Conservation (phyloP, 305 asterid genomes). For the Rubia tinctorum region DNA sequence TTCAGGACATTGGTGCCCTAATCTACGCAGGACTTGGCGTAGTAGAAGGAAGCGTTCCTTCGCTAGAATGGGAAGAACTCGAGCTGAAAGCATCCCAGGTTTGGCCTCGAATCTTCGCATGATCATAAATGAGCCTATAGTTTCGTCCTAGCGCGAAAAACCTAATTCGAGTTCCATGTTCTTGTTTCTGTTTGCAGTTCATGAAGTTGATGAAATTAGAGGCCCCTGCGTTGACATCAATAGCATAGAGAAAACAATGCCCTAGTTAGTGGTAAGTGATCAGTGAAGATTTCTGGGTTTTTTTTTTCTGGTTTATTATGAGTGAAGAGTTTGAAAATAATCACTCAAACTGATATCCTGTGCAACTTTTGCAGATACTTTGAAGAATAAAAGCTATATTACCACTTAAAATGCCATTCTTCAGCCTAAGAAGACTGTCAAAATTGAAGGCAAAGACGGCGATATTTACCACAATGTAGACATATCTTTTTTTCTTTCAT, state of each 20-base stretch:
- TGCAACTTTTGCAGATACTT: too few relatives aligned
- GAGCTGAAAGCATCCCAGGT: conserved; percentile 98
- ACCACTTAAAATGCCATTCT: neutral
- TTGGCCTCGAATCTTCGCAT: conserved; percentile 16
- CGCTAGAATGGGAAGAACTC: conserved; percentile 91
- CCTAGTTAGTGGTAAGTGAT: conserved; percentile 21
- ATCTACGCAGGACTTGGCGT: conserved; percentile 97
- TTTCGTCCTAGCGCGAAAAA: neutral
- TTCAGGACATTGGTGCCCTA: conserved; percentile 70
- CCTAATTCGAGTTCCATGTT: neutral
- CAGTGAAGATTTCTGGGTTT: too few relatives aligned
- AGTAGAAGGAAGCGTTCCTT: conserved; percentile 81
- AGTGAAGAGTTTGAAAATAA: too few relatives aligned
- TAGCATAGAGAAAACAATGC: conserved; percentile 37
- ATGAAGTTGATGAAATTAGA: conserved; percentile 83
- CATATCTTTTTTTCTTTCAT: conserved; percentile 1
- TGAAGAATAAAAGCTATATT: neutral
- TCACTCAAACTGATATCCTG: neutral
- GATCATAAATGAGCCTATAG: neutral
- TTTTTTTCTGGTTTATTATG: too few relatives aligned
- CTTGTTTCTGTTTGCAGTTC: conserved; percentile 41
- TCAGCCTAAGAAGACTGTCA: neutral
- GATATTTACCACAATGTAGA: neutral
- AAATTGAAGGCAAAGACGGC: neutral
- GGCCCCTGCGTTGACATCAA: conserved; percentile 16